Conservation (phyloP, 352 stramenopile genomes). For the Globisporangium polare region DNA sequence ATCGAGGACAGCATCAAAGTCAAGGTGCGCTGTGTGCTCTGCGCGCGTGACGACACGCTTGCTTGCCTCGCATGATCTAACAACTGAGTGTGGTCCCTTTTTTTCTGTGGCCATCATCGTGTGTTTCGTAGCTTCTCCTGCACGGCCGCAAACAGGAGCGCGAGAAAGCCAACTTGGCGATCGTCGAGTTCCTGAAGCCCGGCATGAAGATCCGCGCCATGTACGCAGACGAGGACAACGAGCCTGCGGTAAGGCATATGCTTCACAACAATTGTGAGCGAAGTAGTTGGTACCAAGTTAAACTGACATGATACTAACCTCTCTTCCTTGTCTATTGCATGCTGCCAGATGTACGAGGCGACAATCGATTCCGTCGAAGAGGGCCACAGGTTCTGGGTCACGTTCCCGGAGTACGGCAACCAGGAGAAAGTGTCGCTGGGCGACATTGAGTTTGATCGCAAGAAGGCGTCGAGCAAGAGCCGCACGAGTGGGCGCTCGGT, state of each 20-base stretch:
- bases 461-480: conserved; percentile 16
- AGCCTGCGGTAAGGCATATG: conserved; percentile 49
- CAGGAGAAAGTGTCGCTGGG: conserved; percentile 92
- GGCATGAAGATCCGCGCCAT: conserved; percentile 92
- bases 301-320: neutral
- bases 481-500: conserved; percentile 17
- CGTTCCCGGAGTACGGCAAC: conserved; percentile 97
- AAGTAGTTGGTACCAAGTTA: neutral
- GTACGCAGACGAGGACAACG: conserved; percentile 96
- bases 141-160: conserved; percentile 65
- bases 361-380: conserved; percentile 93
- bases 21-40: conserved; percentile 52
- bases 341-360: conserved; percentile 92
- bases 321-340: neutral
- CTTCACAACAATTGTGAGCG: neutral
- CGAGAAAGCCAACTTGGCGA: conserved; percentile 54
- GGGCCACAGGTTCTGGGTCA: conserved; percentile 77
- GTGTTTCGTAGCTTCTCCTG: conserved; percentile 60
- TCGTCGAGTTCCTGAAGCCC: conserved; percentile 74
- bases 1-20: conserved; percentile 97
- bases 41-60: neutral
- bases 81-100: too few species aligned
- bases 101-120: too few species aligned
- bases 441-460: conserved; percentile 88
- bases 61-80: conserved; percentile 3